Percentiles rank a stretch among this genome's conserved stretches.
These are phyloP conservation scores for Populus tremula DNA, from an alignment of 345 rosid species.

Conservation along the genomic window DNA sequence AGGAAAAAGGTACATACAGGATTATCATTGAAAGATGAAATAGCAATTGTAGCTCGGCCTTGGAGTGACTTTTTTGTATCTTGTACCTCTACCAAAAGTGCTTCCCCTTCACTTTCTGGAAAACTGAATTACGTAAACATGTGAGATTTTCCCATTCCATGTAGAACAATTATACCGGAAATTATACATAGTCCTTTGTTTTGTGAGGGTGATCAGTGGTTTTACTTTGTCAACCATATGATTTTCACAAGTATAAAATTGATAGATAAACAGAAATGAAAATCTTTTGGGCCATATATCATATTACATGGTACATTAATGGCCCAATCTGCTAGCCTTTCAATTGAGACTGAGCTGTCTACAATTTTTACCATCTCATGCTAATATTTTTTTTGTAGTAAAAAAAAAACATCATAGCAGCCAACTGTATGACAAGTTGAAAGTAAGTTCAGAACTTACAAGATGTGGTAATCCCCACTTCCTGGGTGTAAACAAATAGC, in stretches of 20 bases:
- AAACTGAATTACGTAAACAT: conserved; percentile 45
- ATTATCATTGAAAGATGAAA: conserved; percentile 66
- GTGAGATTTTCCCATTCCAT: conserved; percentile 20
- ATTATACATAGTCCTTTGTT: neutral
- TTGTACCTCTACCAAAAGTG: conserved; percentile 75
- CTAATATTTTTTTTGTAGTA: neutral
- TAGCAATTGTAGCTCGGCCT: conserved; percentile 66
- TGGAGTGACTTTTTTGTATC: conserved; percentile 65
- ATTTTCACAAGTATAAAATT: neutral
- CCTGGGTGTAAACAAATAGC: conserved; percentile 76
- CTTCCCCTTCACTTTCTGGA: conserved; percentile 82
- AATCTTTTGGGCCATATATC: neutral
- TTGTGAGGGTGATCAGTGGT: neutral
- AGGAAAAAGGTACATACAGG: conserved; percentile 48
- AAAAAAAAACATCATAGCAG: neutral
- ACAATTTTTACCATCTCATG: neutral
- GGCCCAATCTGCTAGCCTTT: neutral
- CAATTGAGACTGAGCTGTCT: neutral
- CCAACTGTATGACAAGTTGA: neutral
- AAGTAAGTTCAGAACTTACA: conserved; percentile 49
- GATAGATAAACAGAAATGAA: neutral
- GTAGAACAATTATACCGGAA: conserved; percentile 6
- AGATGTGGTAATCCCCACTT: conserved; percentile 82
- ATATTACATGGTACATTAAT: neutral
- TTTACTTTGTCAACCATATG: conserved; percentile 9